Percentiles rank a stretch among this genome's conserved stretches.
These are phyloP conservation scores for Crithidia fasciculata DNA, from an alignment of 208 protist genomes.

Conservation along the genomic window DNA sequence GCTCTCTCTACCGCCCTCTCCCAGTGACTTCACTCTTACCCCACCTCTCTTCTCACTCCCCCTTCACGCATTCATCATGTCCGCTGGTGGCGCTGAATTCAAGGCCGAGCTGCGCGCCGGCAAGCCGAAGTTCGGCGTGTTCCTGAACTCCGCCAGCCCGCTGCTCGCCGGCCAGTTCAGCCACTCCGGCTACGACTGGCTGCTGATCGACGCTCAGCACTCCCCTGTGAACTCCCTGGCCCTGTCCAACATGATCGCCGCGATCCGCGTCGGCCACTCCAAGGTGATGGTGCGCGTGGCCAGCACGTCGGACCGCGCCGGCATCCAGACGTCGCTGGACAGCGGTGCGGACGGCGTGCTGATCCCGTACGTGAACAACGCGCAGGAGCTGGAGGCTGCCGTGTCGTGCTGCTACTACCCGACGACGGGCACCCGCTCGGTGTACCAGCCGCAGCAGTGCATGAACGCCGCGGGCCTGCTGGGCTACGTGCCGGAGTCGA, in stretches of 20 bases:
- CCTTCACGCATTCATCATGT: conserved; percentile 34
- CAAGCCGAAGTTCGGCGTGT: conserved; percentile 85
- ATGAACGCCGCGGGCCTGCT: conserved; percentile 79
- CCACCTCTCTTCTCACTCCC: conserved; percentile 9
- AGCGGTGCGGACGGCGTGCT: conserved; percentile 79
- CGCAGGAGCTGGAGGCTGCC: conserved; percentile 68
- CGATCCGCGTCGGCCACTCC: conserved; percentile 67
- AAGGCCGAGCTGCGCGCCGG: conserved; percentile 80
- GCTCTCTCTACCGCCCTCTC: not conserved
- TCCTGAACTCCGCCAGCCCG: conserved; percentile 76
- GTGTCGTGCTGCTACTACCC: conserved; percentile 86
- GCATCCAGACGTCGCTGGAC: conserved; percentile 83
- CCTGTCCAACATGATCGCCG: conserved; percentile 65
- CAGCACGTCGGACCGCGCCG: conserved; percentile 72
- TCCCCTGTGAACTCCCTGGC: conserved; percentile 65
- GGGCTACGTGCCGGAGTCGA: conserved; percentile 75
- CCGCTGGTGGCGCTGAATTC: conserved; percentile 76
- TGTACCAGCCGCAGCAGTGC: conserved; percentile 84
- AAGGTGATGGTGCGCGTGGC: conserved; percentile 77
- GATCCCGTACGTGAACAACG: conserved; percentile 86
- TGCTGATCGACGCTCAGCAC: conserved; percentile 82
- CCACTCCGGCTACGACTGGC: conserved; percentile 86
- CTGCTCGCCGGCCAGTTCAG: conserved; percentile 81
- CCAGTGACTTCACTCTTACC: too few relatives aligned
- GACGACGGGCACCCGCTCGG: conserved; percentile 72